phyloP scores from a whole-genome alignment of 1,284 basidiomycete species.

The Cystobasidium slooffiae region DNA sequence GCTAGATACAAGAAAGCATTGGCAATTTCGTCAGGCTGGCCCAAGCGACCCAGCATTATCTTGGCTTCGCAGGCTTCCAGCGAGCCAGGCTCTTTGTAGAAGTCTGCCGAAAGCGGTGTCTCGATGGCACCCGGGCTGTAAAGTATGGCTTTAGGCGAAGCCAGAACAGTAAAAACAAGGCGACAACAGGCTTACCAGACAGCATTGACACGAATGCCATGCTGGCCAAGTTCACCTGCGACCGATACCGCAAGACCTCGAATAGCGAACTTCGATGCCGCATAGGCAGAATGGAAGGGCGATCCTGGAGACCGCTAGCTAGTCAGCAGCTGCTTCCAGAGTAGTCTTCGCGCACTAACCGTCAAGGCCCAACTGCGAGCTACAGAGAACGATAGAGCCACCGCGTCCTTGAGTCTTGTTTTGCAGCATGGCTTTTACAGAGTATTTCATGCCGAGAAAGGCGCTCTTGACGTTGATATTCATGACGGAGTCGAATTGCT shows the following conservation, averaged over 20 bases:
- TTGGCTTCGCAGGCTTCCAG: conserved; percentile 61
- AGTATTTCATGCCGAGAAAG: conserved; percentile 51
- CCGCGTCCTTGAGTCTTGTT: conserved; percentile 48
- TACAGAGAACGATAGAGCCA: conserved; percentile 50
- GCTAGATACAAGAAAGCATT: conserved; percentile 64
- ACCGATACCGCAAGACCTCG: conserved; percentile 50
- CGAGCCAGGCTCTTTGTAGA: conserved; percentile 63
- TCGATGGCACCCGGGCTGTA: not conserved
- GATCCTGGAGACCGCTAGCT: conserved; percentile 9
- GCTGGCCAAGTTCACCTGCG: conserved; percentile 58
- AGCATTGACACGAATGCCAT: conserved; percentile 66
- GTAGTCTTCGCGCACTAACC: conserved; percentile 35
- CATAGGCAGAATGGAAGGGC: conserved; percentile 47
- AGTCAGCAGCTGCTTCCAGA: conserved; percentile 6
- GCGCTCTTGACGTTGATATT: conserved; percentile 43
- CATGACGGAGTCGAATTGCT: conserved; percentile 33
- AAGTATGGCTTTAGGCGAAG: not conserved
- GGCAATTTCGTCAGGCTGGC: conserved; percentile 64
- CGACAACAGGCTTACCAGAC: conserved; percentile 60
- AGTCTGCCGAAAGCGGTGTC: conserved; percentile 58
- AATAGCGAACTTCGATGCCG: conserved; percentile 52
- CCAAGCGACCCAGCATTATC: conserved; percentile 59
- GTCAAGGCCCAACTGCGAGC: conserved; percentile 50
- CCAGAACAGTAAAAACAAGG: too few species aligned
- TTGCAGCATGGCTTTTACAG: conserved; percentile 47